Evolutionary conservation across 2,329 filamentous ascomycete species (phyloP).

Genomic region (Aspergillus sp.): DNA sequence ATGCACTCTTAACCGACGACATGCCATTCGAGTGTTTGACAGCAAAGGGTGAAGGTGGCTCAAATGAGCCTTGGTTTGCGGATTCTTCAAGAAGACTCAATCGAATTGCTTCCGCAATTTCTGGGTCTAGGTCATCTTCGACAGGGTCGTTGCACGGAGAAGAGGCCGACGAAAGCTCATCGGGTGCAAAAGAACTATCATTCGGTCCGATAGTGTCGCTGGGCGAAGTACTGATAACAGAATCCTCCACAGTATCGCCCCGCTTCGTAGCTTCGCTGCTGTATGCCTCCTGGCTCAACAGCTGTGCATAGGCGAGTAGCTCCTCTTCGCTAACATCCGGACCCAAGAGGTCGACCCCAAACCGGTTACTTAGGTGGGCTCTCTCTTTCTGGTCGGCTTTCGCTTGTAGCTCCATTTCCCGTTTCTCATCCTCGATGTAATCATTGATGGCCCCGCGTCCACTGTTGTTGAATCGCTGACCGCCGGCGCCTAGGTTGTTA

Average conservation of each 20-base stretch:
- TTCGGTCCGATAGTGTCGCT: constrained; percentile 37
- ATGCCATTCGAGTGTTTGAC: constrained; percentile 36
- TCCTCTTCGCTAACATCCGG: constrained; percentile 60
- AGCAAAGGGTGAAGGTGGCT: constrained; percentile 28
- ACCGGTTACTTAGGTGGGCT: constrained; percentile 71
- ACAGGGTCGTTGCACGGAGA: constrained; percentile 40
- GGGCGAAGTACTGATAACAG: constrained; percentile 39
- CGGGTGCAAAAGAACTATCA: constrained; percentile 28
- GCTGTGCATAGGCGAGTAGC: constrained; percentile 61
- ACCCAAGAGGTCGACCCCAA: constrained; percentile 74
- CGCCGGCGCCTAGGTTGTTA: constrained; percentile 54
- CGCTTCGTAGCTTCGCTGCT: constrained; percentile 51
- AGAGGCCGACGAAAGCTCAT: constrained; percentile 36
- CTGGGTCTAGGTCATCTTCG: constrained; percentile 54
- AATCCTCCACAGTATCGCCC: constrained; percentile 42
- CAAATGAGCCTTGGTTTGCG: constrained; percentile 8
- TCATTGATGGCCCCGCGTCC: constrained; percentile 70
- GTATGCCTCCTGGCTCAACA: constrained; percentile 61
- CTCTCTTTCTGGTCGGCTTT: constrained; percentile 66
- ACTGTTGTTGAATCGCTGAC: constrained; percentile 59
- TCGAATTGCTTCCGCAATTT: constrained; percentile 64
- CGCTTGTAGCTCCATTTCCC: constrained; percentile 74
- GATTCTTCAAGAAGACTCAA: constrained; percentile 46
- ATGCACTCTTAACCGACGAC: constrained; percentile 15
- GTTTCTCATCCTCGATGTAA: constrained; percentile 83